Evolutionary conservation across 495 filamentous ascomycete genomes (phyloP), one percentile per base, ranked within the genome.

Genomic region (Penicillium paxilli): DNA sequence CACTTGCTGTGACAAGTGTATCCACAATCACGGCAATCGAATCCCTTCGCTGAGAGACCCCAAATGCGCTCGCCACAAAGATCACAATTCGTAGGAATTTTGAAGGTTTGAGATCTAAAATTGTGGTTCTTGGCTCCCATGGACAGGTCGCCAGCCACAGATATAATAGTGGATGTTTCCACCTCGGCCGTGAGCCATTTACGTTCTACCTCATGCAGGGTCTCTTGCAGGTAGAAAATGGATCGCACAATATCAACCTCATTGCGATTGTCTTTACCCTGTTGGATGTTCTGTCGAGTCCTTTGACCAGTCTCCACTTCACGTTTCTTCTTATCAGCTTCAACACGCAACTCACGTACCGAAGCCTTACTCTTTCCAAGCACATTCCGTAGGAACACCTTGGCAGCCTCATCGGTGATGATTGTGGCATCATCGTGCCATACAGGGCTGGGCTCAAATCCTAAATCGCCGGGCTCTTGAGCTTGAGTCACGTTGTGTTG

Each of bases 1-100:
- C 94, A 99, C 73, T 99, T 98, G 76, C 85, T 93, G 73, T 99
- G 94, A 62, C 94, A 99, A 2, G 92, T 96, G 70, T 96, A 99
- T 6, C 94, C 95, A 62, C 94, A 99, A 66, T 96, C 92, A 54
- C 87, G 83, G 66, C 94, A 99, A 67, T 91, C 90, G 55, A 95
- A 96, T 2, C 95, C 94, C 71, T 98, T 98, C 21, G 94, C 94
- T 2, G 88, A 91, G 12, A 99, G 66, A 3, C 94, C 94, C 94
- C 94, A 98, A 65, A 98, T 96, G 9, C 93, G 83, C 58, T 99
- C 94, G 4, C 91, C 91, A 58, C 94, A 99, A 4, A 96, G 79
- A 64, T 99, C 93, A 70, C 94, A 99, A 66, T 97, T 98, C 4
- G 94, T 99, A 0, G 95, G 95, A 49, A 99, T 96, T 65, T 96